Evolutionary conservation across 192 early-diverging fungal genomes (phyloP), one percentile per base, ranked within the genome.

Genomic region (Umbelopsis ramanniana): DNA sequence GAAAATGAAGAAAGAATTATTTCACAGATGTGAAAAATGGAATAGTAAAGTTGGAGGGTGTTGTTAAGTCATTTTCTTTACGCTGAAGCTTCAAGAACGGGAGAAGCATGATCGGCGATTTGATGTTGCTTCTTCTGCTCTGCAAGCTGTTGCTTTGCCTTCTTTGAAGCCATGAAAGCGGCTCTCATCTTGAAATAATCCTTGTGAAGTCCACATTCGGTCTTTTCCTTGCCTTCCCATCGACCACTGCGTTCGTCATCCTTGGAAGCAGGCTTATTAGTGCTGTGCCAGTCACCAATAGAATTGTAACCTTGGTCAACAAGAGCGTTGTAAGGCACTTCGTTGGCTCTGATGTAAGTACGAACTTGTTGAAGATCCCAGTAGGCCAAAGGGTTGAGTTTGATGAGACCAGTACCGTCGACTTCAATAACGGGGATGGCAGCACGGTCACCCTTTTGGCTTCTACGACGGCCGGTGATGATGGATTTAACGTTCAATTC

Each of bases 161-260:
- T 92, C 79, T 88, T 88, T 23, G 90, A 85, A 0, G 91, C 92
- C 69, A 93, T 73, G 79, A 89, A 96, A 37, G 86, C 87, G 7
- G 90, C 84, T 33, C 93, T 83, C 93, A 96, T 95, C 82, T 93
- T 91, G 81, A 97, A 94, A 79, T 97, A 98, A 76, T 98, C 95
- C 82, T 97, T 96, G 84, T 98, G 97, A 45, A 98, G 76, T 0
- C 97, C 97, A 76, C 97, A 98, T 82, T 98, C 97, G 2, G 92
- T 89, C 85, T 98, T 97, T 67, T 91, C 85, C 66, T 90, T 85
- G 7, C 94, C 94, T 57, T 87, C 84, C 95, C 95, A 98, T 52
- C 97, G 87, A 15, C 97, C 97, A 21, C 87, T 89, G 3, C 97
- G 90, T 83, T 98, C 97, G 43, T 84, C 85, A 66, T 88, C 90